Conservation (phyloP, 2,329 filamentous ascomycete species). For the Trichoderma citrinoviride region DNA sequence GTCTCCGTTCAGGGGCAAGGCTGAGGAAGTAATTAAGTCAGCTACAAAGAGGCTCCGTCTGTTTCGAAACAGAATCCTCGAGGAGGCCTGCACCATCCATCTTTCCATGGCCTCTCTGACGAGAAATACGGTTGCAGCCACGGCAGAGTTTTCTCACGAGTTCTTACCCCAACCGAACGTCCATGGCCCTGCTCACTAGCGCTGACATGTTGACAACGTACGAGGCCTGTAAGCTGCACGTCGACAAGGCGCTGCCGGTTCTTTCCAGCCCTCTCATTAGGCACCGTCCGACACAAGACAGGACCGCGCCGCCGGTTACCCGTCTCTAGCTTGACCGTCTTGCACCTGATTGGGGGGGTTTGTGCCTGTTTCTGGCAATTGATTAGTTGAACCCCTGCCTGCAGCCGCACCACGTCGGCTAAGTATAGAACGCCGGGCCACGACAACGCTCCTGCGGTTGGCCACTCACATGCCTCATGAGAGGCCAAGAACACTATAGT, state of each 20-base stretch:
- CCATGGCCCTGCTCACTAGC: constrained; percentile 3
- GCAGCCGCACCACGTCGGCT: background rate
- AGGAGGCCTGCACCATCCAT: no score
- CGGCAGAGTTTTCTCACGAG: background rate
- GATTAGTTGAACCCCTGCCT: constrained; percentile 9
- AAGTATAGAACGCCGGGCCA: constrained; percentile 2
- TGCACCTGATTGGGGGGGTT: background rate
- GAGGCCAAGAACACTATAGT: background rate
- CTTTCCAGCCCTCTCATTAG: background rate
- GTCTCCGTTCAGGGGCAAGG: background rate
- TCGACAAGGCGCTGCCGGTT: background rate
- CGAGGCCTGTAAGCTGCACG: background rate
- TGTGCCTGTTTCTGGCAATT: constrained; percentile 5
- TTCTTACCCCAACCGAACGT: background rate
- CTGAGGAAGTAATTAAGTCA: background rate
- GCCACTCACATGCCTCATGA: background rate
- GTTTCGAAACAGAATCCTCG: background rate
- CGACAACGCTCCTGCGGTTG: background rate
- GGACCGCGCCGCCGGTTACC: constrained; percentile 9
- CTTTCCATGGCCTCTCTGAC: background rate
- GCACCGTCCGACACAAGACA: background rate
- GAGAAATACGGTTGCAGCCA: background rate
- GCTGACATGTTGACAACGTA: constrained; percentile 17
- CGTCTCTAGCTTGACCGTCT: background rate
- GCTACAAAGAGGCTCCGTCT: background rate